Evolutionary conservation across 257 asterid species (phyloP), one percentile per base, ranked within the genome.

Genomic region (Solanum dulcamara): DNA sequence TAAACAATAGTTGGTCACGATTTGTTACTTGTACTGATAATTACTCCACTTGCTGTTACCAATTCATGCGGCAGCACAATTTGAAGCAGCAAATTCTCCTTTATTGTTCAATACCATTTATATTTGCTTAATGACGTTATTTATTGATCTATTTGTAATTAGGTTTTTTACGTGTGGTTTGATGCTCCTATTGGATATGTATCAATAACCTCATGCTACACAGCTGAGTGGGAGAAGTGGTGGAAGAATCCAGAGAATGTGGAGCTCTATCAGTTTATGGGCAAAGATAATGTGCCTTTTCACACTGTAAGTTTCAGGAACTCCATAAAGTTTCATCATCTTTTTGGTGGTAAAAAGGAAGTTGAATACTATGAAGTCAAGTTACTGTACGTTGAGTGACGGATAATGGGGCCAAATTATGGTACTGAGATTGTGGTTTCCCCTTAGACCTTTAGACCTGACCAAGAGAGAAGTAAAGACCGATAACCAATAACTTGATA

Each of bases 101-200:
- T 6, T 38, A 66, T 40, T 71, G 51, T 22, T 38, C 53, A 38
- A 38, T 38, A 37, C 32, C 80, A 38, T 71, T 70, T 70, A 70
- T 22, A 70, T 70, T 70, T 70, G 55, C 85, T 59, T 80, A 53
- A 44, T 28, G 60, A 26, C 7, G 17, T 7, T 44, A 44, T 44
- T 72, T 51, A 15, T 53, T 26, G 46, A 87, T 33, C 77, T 37
- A 57, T 80, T 90, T 81, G 57, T 86, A 89, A 48, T 83, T 88
- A 96, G 99, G 99, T 96, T 33, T 96, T 96, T 91, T 96, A 96
- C 85, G 99, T 96, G 44, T 97, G 99, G 99, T 97, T 94, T 86
- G 99, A 97, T 89, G 98, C 99, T 66, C 99, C 99, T 72, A 95
- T 97, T 88, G 99, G 99, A 79, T 97, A 97, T 81, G 91, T 94